These are phyloP conservation scores for Triangularia setosa DNA, from an alignment of 2,329 filamentous ascomycete species.

Conservation along the genomic window DNA sequence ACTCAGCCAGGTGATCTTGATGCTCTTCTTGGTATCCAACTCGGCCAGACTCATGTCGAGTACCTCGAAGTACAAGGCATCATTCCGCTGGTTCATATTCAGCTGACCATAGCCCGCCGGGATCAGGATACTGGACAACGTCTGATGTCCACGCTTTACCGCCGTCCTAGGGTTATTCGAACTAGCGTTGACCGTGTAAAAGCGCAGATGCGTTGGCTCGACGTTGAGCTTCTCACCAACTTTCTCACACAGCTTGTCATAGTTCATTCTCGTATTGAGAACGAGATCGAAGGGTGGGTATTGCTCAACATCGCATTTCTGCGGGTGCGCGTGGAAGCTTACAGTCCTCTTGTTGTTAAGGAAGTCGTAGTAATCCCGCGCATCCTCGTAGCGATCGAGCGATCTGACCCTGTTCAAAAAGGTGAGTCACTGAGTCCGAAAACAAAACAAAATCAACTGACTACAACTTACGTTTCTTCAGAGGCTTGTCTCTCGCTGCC, in stretches of 20 bases:
- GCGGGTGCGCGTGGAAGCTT: constrained; percentile 67
- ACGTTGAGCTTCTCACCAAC: constrained; percentile 74
- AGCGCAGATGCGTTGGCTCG: constrained; percentile 82
- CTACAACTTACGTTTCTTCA: constrained; percentile 32
- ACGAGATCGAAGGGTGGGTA: constrained; percentile 69
- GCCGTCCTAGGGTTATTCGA: constrained; percentile 73
- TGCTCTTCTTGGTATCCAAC: constrained; percentile 83
- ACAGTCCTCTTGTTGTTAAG: constrained; percentile 79
- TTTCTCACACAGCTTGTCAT: constrained; percentile 80
- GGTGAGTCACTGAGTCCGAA: not conserved
- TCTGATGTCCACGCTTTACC: constrained; percentile 71
- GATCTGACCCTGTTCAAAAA: constrained; percentile 27
- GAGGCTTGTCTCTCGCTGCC: constrained; percentile 37
- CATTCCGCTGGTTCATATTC: constrained; percentile 65
- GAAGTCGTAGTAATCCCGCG: constrained; percentile 88
- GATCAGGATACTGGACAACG: constrained; percentile 73
- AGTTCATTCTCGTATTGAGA: constrained; percentile 82
- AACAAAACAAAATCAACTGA: not conserved
- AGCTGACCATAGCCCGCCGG: constrained; percentile 69
- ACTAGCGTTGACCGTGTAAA: constrained; percentile 77
- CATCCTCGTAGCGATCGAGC: constrained; percentile 61
- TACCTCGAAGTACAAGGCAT: constrained; percentile 87
- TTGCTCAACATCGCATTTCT: constrained; percentile 50
- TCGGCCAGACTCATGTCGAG: constrained; percentile 92
- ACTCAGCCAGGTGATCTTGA: constrained; percentile 79